A percentile compares a stretch with the other conserved stretches of the same genome.
phyloP scores from a whole-genome alignment of 306 rosid species.

The Leucaena leucocephala region DNA sequence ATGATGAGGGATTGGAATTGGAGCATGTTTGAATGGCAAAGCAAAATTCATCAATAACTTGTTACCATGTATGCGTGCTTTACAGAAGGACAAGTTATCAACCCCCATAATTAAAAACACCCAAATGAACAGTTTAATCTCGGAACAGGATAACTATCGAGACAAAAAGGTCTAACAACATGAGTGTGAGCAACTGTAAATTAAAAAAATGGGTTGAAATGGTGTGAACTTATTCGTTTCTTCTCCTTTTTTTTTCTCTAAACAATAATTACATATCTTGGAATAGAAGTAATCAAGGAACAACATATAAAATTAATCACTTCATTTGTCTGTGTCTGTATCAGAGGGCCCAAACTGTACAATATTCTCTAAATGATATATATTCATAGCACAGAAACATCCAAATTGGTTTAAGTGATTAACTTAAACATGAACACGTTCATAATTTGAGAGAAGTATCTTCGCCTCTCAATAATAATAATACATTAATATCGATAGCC shows the following conservation, averaged over 20 bases:
- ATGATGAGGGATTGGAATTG: conserved; percentile 30
- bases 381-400: conserved; percentile 47
- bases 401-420: conserved; percentile 45
- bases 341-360: conserved; percentile 47
- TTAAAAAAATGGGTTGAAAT: not conserved
- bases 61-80: conserved; percentile 20
- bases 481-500: conserved; percentile 44
- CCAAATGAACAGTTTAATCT: conserved; percentile 29
- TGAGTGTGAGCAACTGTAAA: conserved; percentile 30
- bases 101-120: conserved; percentile 6
- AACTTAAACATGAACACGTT: conserved; percentile 48
- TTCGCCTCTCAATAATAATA: conserved; percentile 32
- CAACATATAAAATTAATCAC: conserved; percentile 35
- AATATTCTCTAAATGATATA: conserved; percentile 42
- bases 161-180: conserved; percentile 28
- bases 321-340: conserved; percentile 41
- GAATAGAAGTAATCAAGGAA: conserved; percentile 31
- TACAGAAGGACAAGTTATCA: conserved; percentile 32
- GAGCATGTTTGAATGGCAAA: conserved; percentile 3
- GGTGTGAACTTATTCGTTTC: not conserved
- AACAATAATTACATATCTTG: conserved; percentile 32
- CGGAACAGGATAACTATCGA: conserved; percentile 30
- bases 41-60: conserved; percentile 15
- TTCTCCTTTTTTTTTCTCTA: not conserved
- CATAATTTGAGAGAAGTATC: conserved; percentile 39